These are phyloP conservation scores for Dicorynia guianensis DNA, from an alignment of 306 rosid genomes.

Conservation along the genomic window DNA sequence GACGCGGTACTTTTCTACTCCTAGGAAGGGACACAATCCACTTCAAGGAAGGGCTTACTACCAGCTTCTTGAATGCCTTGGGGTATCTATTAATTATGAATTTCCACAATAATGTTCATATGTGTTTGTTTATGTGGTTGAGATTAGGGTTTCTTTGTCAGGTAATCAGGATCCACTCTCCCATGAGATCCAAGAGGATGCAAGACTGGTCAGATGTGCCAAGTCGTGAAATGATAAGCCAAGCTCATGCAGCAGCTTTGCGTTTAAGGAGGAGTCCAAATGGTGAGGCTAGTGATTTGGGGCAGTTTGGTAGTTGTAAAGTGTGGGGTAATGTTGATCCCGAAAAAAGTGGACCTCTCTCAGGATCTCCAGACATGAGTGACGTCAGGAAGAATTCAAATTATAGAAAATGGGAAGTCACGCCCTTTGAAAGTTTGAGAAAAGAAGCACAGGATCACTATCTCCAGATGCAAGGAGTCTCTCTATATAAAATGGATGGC, in stretches of 20 bases:
- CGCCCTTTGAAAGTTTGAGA: slow-evolving; percentile 81
- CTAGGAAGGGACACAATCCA: slow-evolving; percentile 97
- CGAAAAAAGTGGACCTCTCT: slow-evolving; percentile 69
- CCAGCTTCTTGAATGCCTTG: slow-evolving; percentile 97
- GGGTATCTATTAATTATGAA: slow-evolving; percentile 62
- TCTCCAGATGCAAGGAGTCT: slow-evolving; percentile 81
- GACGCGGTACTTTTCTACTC: slow-evolving; percentile 94
- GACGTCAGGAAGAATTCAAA: slow-evolving; percentile 73
- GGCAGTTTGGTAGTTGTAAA: slow-evolving; percentile 92
- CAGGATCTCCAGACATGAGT: slow-evolving; percentile 92
- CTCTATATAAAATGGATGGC: slow-evolving; percentile 95
- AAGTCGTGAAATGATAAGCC: slow-evolving; percentile 67
- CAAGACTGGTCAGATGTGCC: slow-evolving; percentile 97
- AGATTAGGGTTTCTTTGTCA: slow-evolving; percentile 48
- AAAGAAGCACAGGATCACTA: slow-evolving; percentile 78
- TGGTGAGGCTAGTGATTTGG: slow-evolving; percentile 56
- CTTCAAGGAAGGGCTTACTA: slow-evolving; percentile 99
- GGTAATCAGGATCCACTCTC: slow-evolving; percentile 96
- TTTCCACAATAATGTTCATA: not conserved
- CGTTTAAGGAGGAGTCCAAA: slow-evolving; percentile 59
- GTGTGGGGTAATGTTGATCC: slow-evolving; percentile 85
- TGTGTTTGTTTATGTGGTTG: slow-evolving; percentile 28
- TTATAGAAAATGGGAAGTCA: slow-evolving; percentile 87
- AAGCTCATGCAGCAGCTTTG: slow-evolving; percentile 89
- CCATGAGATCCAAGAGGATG: slow-evolving; percentile 88